Percentiles rank a stretch among this genome's conserved stretches.
Conservation (phyloP, 768 basidiomycete species). For the Mycena galericulata region DNA sequence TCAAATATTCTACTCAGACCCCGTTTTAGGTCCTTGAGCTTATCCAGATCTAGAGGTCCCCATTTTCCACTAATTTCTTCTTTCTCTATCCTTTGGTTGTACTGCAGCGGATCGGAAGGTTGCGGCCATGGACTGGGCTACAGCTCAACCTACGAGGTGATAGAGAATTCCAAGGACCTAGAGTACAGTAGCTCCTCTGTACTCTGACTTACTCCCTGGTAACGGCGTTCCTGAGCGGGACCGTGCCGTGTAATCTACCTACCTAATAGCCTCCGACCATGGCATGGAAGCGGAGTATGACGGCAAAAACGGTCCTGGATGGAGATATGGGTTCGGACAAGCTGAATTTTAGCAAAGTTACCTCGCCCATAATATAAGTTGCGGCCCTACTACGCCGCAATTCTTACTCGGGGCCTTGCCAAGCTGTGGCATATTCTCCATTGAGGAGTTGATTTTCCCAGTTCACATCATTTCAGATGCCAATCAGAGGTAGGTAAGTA, state of each 20-base stretch:
- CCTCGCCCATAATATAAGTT: too few relatives aligned
- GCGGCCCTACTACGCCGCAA: too few relatives aligned
- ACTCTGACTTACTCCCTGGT: not conserved
- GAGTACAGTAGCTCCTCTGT: not conserved
- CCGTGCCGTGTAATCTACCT: not conserved
- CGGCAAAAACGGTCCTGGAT: not conserved
- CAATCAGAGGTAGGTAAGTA: too few relatives aligned
- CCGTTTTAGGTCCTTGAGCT: not conserved
- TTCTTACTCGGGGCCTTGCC: not conserved
- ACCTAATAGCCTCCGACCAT: not conserved
- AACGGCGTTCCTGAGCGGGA: not conserved
- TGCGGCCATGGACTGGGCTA: too few relatives aligned
- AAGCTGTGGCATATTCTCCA: not conserved
- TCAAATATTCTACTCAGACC: not conserved
- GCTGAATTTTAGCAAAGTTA: too few relatives aligned
- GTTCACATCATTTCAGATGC: not conserved
- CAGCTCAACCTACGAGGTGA: too few relatives aligned
- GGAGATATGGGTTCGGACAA: not conserved
- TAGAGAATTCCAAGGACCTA: not conserved
- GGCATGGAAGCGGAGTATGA: not conserved
- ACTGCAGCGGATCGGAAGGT: not conserved
- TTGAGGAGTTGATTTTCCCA: not conserved
- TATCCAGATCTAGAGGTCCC: not conserved
- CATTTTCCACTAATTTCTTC: slow-evolving; percentile 2
- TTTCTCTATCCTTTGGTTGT: not conserved